phyloP scores from a whole-genome alignment of 768 basidiomycete species.

The Leccinum truebloodii region DNA sequence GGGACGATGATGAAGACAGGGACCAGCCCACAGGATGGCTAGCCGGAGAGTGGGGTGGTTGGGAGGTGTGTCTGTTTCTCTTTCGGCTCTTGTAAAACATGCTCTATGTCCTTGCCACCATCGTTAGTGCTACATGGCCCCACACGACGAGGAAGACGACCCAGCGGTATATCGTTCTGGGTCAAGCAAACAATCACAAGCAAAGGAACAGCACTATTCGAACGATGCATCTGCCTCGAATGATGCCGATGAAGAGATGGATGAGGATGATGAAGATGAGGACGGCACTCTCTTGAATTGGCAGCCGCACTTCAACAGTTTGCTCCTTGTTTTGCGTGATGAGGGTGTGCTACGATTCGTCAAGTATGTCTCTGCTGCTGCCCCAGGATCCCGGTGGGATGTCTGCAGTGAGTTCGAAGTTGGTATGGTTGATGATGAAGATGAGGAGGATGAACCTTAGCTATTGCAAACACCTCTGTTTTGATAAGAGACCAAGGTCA shows the following conservation, averaged over 20 bases:
- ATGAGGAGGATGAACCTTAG: slow-evolving; percentile 30
- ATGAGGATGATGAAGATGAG: slow-evolving; percentile 49
- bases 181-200: slow-evolving; percentile 40
- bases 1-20: slow-evolving; percentile 27
- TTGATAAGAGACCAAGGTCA: too few species aligned
- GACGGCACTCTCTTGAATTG: slow-evolving; percentile 82
- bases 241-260: slow-evolving; percentile 6
- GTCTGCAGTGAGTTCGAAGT: slow-evolving; percentile 91
- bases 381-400: slow-evolving; percentile 92
- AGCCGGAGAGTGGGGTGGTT: slow-evolving; percentile 83
- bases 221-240: slow-evolving; percentile 18
- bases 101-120: background rate
- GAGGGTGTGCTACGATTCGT: slow-evolving; percentile 93
- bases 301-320: slow-evolving; percentile 86
- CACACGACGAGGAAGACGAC: slow-evolving; percentile 93
- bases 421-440: slow-evolving; percentile 69
- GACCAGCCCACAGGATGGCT: slow-evolving; percentile 56
- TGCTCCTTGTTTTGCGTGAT: slow-evolving; percentile 88
- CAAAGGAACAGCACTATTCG: slow-evolving; percentile 17
- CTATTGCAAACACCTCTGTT: background rate
- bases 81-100: background rate
- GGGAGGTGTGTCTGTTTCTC: slow-evolving; percentile 65
- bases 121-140: slow-evolving; percentile 87
- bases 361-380: slow-evolving; percentile 90
- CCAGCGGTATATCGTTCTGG: slow-evolving; percentile 87